Evolutionary conservation across 225 moss, liverwort and hornwort genomes (phyloP).

Genomic region (Pleurozium schreberi): DNA sequence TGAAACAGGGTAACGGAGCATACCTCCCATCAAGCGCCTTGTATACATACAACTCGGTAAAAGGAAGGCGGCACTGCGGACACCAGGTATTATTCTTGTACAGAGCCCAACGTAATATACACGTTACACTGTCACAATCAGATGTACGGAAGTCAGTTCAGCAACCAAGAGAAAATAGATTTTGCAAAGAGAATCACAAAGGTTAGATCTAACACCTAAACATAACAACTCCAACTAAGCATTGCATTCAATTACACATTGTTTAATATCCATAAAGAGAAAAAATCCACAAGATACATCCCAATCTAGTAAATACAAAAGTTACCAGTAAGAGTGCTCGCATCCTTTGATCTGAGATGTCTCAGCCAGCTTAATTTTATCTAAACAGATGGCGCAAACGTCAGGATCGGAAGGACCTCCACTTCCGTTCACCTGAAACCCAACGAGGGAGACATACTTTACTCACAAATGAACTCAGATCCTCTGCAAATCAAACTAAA

Average conservation of each 20-base stretch:
- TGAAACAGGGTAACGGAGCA: not conserved
- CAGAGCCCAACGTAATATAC: constrained; percentile 61
- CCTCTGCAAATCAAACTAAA: not conserved
- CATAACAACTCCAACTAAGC: not conserved
- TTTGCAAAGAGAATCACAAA: not conserved
- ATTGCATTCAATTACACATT: not conserved
- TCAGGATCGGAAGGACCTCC: constrained; percentile 30
- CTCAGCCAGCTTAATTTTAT: constrained; percentile 44
- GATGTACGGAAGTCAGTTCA: not conserved
- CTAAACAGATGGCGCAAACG: constrained; percentile 52
- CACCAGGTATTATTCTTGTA: constrained; percentile 59
- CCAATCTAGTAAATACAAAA: not conserved
- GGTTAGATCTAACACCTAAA: not conserved
- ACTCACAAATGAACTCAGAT: not conserved
- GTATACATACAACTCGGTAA: constrained; percentile 49
- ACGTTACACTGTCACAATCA: constrained; percentile 40
- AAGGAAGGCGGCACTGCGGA: constrained; percentile 59
- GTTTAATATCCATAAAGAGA: not conserved
- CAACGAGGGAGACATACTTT: not conserved
- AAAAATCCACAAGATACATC: not conserved
- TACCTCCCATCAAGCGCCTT: constrained; percentile 56
- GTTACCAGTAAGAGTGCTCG: constrained; percentile 55
- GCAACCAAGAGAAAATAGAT: not conserved
- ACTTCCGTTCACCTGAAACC: constrained; percentile 21
- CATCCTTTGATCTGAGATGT: constrained; percentile 61